A percentile compares a stretch with the other conserved stretches of the same genome.
Conservation (phyloP, 2,329 filamentous ascomycete species). For the Trichoderma cornu-damae region DNA sequence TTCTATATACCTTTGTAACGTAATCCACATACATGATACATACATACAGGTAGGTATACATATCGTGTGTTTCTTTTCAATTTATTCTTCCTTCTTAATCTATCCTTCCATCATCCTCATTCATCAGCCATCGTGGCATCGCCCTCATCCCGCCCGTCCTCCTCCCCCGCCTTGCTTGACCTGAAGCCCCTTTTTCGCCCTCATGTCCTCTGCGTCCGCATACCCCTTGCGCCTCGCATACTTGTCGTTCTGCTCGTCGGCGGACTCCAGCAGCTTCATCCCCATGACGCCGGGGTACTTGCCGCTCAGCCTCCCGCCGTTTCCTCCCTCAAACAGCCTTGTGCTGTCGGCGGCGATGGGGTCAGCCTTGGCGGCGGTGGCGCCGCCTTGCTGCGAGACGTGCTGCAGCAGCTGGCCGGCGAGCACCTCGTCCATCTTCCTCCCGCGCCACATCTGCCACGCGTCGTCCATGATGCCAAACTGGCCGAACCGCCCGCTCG, state of each 20-base stretch:
- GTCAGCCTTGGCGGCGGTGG: not conserved
- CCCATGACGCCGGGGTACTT: slow-evolving; percentile 53
- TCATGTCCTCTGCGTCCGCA: slow-evolving; percentile 46
- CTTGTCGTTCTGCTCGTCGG: slow-evolving; percentile 54
- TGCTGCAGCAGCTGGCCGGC: slow-evolving; percentile 67
- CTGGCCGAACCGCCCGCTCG: slow-evolving; percentile 56
- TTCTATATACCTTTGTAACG: slow-evolving; percentile 3
- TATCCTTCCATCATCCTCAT: not conserved
- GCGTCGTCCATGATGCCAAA: slow-evolving; percentile 66
- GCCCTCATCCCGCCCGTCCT: no score
- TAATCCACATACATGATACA: no score
- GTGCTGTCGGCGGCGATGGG: slow-evolving; percentile 28
- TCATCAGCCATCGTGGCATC: slow-evolving; percentile 11
- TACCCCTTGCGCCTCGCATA: slow-evolving; percentile 60
- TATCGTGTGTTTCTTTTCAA: not conserved
- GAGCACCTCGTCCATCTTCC: slow-evolving; percentile 86
- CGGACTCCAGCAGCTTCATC: slow-evolving; percentile 44
- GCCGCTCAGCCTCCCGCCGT: slow-evolving; percentile 46
- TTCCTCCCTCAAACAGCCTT: slow-evolving; percentile 51
- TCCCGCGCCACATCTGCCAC: slow-evolving; percentile 77
- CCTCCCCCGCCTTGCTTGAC: slow-evolving; percentile 29
- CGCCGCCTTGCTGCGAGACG: slow-evolving; percentile 40
- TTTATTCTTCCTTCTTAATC: not conserved
- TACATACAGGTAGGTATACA: no score
- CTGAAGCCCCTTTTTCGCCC: slow-evolving; percentile 29